Conservation (phyloP, 495 filamentous ascomycete genomes). For the Talaromyces liani region DNA sequence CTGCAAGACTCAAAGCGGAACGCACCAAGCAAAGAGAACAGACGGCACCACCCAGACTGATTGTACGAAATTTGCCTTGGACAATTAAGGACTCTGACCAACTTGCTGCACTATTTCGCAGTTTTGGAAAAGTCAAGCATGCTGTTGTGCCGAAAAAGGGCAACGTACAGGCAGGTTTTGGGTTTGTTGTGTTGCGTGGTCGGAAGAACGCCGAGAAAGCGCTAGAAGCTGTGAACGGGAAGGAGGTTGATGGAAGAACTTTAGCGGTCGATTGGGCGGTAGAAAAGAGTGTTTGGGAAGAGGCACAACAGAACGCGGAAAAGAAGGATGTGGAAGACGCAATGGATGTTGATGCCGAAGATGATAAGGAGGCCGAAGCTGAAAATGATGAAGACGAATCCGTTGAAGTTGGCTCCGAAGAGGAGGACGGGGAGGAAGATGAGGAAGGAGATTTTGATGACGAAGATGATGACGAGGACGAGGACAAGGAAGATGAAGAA, state of each 20-base stretch:
- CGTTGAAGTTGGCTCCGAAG: slow-evolving; percentile 15
- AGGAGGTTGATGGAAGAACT: slow-evolving; percentile 75
- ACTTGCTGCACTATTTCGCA: slow-evolving; percentile 65
- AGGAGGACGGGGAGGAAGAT: slow-evolving; percentile 18
- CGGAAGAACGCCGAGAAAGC: slow-evolving; percentile 90
- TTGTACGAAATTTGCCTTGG: slow-evolving; percentile 94
- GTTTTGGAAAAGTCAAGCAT: slow-evolving; percentile 83
- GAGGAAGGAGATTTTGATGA: slow-evolving; percentile 23
- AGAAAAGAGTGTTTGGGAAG: slow-evolving; percentile 79
- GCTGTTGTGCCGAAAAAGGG: slow-evolving; percentile 71
- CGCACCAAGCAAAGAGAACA: slow-evolving; percentile 50
- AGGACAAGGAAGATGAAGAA: slow-evolving; percentile 42
- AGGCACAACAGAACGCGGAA: slow-evolving; percentile 34
- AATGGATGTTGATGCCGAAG: slow-evolving; percentile 22
- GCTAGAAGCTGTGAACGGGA: slow-evolving; percentile 77
- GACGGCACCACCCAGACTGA: slow-evolving; percentile 68
- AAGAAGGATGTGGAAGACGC: slow-evolving; percentile 17
- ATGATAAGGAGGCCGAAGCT: slow-evolving; percentile 14
- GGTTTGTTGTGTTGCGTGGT: slow-evolving; percentile 82
- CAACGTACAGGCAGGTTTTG: slow-evolving; percentile 74
- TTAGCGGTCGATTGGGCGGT: slow-evolving; percentile 96
- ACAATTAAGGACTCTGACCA: slow-evolving; percentile 82
- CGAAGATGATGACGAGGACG: slow-evolving; percentile 31
- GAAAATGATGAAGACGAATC: slow-evolving; percentile 22
- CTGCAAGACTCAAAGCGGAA: slow-evolving; percentile 46